These are phyloP conservation scores for Cordia subcordata DNA, from an alignment of 257 asterid genomes.

Conservation along the genomic window DNA sequence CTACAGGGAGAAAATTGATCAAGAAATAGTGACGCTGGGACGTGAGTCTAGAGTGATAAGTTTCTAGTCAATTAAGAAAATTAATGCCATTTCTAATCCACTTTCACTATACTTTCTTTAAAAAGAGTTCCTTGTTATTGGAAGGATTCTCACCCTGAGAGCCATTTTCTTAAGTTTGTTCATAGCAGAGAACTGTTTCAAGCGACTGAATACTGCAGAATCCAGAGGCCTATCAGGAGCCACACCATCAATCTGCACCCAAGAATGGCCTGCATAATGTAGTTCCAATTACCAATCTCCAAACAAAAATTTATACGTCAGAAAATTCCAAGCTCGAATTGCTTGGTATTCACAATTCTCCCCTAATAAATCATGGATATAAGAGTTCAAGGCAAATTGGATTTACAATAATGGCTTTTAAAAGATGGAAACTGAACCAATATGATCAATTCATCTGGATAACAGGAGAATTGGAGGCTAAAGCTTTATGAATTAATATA, in stretches of 20 bases:
- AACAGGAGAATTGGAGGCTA: no score
- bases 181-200: conserved; percentile 37
- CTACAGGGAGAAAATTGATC: conserved; percentile 26
- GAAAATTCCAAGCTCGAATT: no score
- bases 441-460: no score
- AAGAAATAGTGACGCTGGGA: not conserved
- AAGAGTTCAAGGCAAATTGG: no score
- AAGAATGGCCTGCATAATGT: conserved; percentile 87
- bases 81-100: no score
- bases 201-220: conserved; percentile 64
- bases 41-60: not conserved
- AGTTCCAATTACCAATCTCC: no score
- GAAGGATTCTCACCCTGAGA: conserved; percentile 23
- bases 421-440: no score
- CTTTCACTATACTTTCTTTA: not conserved
- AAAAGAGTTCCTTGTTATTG: not conserved
- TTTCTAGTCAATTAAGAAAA: not conserved
- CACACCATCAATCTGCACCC: conserved; percentile 69
- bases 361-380: not conserved
- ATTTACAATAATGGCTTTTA: no score
- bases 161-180: conserved; percentile 45
- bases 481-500: no score
- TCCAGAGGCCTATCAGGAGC: conserved; percentile 85
- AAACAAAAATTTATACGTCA: not conserved
- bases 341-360: not conserved